Evolutionary conservation across 2,329 filamentous ascomycete species (phyloP).

Genomic region (Nothophoma quercina): DNA sequence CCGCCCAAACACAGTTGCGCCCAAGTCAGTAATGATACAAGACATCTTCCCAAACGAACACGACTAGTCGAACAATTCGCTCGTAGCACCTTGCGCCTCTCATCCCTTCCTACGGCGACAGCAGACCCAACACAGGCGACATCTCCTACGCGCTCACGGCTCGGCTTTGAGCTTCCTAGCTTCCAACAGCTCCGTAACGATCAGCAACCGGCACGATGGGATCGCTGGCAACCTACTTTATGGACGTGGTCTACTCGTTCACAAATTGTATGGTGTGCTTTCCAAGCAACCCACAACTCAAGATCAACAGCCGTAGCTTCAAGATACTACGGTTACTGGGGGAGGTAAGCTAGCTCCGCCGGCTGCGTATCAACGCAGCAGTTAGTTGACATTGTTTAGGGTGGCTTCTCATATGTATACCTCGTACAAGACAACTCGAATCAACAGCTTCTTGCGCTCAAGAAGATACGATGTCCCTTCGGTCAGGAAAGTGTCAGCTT

Average conservation of each 20-base stretch:
- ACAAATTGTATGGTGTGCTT: slow-evolving; percentile 97
- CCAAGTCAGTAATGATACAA: slow-evolving; percentile 11
- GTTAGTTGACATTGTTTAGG: slow-evolving; percentile 58
- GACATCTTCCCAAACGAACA: slow-evolving; percentile 9
- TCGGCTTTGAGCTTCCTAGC: slow-evolving; percentile 25
- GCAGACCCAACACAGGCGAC: neutral
- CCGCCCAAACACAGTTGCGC: slow-evolving; percentile 19
- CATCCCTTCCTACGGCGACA: slow-evolving; percentile 1
- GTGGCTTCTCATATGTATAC: slow-evolving; percentile 98
- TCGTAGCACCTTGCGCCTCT: neutral
- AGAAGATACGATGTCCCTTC: slow-evolving; percentile 99
- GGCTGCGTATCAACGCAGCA: neutral
- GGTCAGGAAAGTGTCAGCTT: slow-evolving; percentile 94
- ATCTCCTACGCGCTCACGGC: slow-evolving; percentile 15
- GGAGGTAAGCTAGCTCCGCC: slow-evolving; percentile 68
- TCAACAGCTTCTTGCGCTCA: slow-evolving; percentile 88
- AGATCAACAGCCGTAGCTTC: slow-evolving; percentile 93
- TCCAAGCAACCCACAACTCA: slow-evolving; percentile 89
- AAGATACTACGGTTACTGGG: slow-evolving; percentile 94
- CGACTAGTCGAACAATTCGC: neutral
- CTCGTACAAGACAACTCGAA: slow-evolving; percentile 90
- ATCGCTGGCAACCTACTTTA: slow-evolving; percentile 66
- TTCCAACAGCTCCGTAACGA: slow-evolving; percentile 27
- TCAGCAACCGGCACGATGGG: slow-evolving; percentile 34
- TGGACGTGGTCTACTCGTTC: slow-evolving; percentile 89